Base-by-base conservation (phyloP, 805 yeast species). In the Phaffomyces thermotolerans region DNA sequence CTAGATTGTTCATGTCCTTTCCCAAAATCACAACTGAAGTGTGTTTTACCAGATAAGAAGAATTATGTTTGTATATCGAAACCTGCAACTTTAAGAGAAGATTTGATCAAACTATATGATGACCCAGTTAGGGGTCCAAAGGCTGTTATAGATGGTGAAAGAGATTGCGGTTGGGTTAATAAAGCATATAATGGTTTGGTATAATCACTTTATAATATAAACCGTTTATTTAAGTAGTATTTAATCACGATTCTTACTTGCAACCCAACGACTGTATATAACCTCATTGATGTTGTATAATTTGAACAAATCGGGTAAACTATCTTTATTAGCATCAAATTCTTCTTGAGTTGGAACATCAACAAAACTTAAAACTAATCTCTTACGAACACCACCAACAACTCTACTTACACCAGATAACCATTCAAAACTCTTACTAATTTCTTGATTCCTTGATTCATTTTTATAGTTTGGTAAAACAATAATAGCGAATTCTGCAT, bases 1-100 rank as follows among this genome's bases (percentile, higher is more conserved):
- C 52, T 71, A 8, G 84, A 81, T 41, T 93, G 99, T 60, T 96
- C 97, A 2, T 93, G 99, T 60, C 88, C 87, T 3, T 91, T 78
- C 58, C 93, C 96, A 2, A 77, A 79, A 46, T 81, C 95, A 1
- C 96, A 91, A 59, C 56, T 85, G 48, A 84, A 86, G 56, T 93
- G 99, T 62, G 59, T 73, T 2, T 66, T 86, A 34, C 95, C 96
- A 0, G 80, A 77, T 49, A 72, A 78, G 17, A 64, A 69, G 29
- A 75, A 75, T 43, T 83, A 69, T 57, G 71, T 90, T 14, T 93
- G 99, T 62, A 83, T 93, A 35, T 84, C 96, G 18, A 84, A 83
- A 52, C 91, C 95, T 1, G 79, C 86, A 2, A 63, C 69, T 3
- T 64, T 60, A 9, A 73, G 76, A 43, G 53, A 45, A 55, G 65